A percentile compares a stretch with the other conserved stretches of the same genome.
Conservation (phyloP, 768 basidiomycete species). For the Boletus fagicola region DNA sequence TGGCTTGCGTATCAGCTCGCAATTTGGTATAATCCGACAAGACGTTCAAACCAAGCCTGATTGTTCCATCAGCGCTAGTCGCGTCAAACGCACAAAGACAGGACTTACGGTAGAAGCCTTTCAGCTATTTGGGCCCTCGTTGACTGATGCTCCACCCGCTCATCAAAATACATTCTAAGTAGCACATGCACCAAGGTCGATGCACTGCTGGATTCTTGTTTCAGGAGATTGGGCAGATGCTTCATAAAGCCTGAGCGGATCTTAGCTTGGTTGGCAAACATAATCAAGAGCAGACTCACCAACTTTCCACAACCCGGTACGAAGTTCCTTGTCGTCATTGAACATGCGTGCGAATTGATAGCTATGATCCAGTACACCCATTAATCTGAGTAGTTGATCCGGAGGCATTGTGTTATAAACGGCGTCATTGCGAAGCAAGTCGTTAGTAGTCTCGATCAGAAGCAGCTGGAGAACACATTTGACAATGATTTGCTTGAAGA, state of each 20-base stretch:
- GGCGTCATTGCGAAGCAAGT: conserved; percentile 86
- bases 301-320: conserved; percentile 99
- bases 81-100: background rate
- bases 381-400: conserved; percentile 86
- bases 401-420: conserved; percentile 95
- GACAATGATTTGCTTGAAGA: conserved; percentile 98
- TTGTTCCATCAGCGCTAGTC: conserved; percentile 5
- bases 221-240: conserved; percentile 93
- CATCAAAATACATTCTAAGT: conserved; percentile 91
- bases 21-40: conserved; percentile 89
- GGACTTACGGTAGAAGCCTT: conserved; percentile 63
- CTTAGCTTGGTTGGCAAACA: conserved; percentile 3
- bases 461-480: conserved; percentile 98
- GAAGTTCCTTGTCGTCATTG: conserved; percentile 96
- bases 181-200: conserved; percentile 91
- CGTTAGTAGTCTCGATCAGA: conserved; percentile 96
- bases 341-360: conserved; percentile 97
- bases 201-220: conserved; percentile 97
- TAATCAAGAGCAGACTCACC: conserved; percentile 54
- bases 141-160: conserved; percentile 82
- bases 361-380: conserved; percentile 94
- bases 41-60: conserved; percentile 82
- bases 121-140: conserved; percentile 78
- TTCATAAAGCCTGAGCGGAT: conserved; percentile 91
- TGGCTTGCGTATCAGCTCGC: conserved; percentile 84